phyloP scores from a whole-genome alignment of 1,284 basidiomycete genomes.

The Vanrija pseudolonga region DNA sequence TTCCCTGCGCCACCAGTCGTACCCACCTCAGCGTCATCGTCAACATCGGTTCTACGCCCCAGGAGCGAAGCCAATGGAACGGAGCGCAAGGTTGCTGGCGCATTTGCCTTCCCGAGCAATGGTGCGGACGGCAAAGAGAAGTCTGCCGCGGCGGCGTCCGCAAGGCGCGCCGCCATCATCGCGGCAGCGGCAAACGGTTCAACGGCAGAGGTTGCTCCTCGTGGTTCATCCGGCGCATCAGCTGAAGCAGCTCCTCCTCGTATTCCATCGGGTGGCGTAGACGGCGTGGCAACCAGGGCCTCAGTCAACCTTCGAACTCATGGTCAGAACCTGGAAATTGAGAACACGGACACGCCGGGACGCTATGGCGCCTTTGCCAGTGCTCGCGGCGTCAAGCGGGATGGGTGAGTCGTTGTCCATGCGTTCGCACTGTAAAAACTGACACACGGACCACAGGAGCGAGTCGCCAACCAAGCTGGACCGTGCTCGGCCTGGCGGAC shows the following conservation, averaged over 20 bases:
- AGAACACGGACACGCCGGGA: slow-evolving; percentile 6
- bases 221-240: slow-evolving; percentile 30
- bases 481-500: slow-evolving; percentile 9
- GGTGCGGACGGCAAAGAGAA: not conserved
- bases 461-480: slow-evolving; percentile 10
- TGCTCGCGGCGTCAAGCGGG: slow-evolving; percentile 36
- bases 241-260: slow-evolving; percentile 27
- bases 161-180: slow-evolving; percentile 23
- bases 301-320: slow-evolving; percentile 10
- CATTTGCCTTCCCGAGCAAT: not conserved
- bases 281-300: slow-evolving; percentile 22
- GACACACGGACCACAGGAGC: slow-evolving; percentile 2
- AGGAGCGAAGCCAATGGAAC: no score
- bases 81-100: slow-evolving; percentile 3
- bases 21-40: not conserved
- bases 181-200: not conserved
- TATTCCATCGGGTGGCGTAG: slow-evolving; percentile 28
- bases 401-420: slow-evolving; percentile 16
- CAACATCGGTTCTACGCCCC: no score
- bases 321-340: slow-evolving; percentile 7
- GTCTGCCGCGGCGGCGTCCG: not conserved
- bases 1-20: slow-evolving; percentile 2
- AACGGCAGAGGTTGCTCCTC: slow-evolving; percentile 26
- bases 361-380: slow-evolving; percentile 30
- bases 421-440: not conserved